A percentile compares a stretch with the other conserved stretches of the same genome.
Conservation (phyloP, 345 rosid species). For the Eutrema heterophyllum region DNA sequence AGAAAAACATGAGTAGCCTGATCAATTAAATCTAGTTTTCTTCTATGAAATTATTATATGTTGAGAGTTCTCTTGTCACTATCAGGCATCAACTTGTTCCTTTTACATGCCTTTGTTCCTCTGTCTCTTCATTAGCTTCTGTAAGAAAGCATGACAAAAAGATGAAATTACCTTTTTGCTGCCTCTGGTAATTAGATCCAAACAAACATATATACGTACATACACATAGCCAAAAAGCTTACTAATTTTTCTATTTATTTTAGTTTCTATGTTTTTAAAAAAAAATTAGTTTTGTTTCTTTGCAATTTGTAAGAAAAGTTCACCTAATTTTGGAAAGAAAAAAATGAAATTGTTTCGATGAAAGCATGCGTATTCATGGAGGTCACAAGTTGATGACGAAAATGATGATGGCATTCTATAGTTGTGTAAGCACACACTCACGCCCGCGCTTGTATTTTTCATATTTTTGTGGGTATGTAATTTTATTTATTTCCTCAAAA, state of each 20-base stretch:
- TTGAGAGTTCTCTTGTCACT: conserved; percentile 21
- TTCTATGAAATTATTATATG: conserved; percentile 1
- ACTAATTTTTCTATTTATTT: neutral
- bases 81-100: conserved; percentile 26
- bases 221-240: conserved; percentile 21
- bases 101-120: conserved; percentile 21
- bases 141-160: conserved; percentile 32
- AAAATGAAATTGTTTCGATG: neutral
- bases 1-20: neutral
- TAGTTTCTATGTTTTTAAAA: neutral
- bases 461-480: neutral
- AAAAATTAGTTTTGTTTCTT: neutral
- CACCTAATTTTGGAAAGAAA: neutral
- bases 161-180: conserved; percentile 17
- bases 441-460: neutral
- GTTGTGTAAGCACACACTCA: neutral
- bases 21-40: conserved; percentile 13
- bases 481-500: neutral
- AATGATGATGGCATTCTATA: neutral
- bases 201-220: neutral
- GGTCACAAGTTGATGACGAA: conserved; percentile 11
- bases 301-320: neutral
- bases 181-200: conserved; percentile 8
- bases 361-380: conserved; percentile 30
- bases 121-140: conserved; percentile 25